Evolutionary conservation across 1,284 basidiomycete species (phyloP).

Genomic region (Heterobasidion irregulare): DNA sequence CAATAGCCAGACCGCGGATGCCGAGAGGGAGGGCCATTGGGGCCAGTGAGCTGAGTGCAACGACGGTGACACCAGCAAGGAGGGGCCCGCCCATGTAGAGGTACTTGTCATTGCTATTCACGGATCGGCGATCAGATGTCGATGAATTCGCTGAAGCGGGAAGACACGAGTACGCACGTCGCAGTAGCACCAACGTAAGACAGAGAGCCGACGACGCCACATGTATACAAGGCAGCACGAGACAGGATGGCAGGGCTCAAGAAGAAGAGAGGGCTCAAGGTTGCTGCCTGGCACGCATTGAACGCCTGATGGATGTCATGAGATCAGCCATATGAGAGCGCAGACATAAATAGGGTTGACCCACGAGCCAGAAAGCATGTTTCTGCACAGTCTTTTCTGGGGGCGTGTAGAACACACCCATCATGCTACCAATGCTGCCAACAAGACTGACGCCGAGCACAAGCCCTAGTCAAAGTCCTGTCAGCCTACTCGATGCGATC

Average conservation of each 20-base stretch:
- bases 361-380: constrained; percentile 70
- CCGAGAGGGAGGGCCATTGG: constrained; percentile 83
- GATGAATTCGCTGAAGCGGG: background rate
- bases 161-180: constrained; percentile 33
- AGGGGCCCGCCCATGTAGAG: constrained; percentile 80
- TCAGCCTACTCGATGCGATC: too few species aligned
- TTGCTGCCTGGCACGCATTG: constrained; percentile 81
- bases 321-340: background rate
- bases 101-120: constrained; percentile 69
- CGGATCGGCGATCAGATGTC: constrained; percentile 3
- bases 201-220: constrained; percentile 77
- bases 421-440: constrained; percentile 72
- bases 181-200: constrained; percentile 89
- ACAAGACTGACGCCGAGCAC: constrained; percentile 80
- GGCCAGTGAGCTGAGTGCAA: constrained; percentile 78
- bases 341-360: constrained; percentile 17
- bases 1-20: constrained; percentile 65
- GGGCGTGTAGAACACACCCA: constrained; percentile 68
- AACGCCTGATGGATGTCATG: constrained; percentile 47
- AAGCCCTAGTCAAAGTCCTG: constrained; percentile 40
- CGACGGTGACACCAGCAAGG: constrained; percentile 80
- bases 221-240: constrained; percentile 86
- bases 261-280: constrained; percentile 80
- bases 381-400: constrained; percentile 68
- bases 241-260: constrained; percentile 79